Conservation (phyloP, 306 rosid species). For the Cotoneaster glaucophyllus region DNA sequence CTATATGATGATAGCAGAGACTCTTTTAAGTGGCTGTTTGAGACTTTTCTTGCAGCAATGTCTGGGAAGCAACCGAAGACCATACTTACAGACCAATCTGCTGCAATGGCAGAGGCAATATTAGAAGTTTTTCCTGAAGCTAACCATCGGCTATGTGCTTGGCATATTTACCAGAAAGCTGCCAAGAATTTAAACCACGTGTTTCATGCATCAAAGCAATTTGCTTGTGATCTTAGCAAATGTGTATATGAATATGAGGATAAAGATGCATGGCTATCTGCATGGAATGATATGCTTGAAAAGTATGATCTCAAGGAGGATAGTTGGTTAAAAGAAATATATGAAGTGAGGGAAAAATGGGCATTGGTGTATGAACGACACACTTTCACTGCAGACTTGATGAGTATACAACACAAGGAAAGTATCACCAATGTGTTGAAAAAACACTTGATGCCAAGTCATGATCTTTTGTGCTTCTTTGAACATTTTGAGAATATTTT, state of each 20-base stretch:
- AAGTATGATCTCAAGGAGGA: neutral
- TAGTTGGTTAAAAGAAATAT: constrained; percentile 1
- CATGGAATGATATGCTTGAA: constrained; percentile 13
- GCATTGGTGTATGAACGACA: neutral
- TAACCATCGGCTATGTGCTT: neutral
- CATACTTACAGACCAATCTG: constrained; percentile 9
- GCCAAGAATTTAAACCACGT: neutral
- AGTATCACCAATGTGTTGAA: neutral
- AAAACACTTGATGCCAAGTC: constrained; percentile 1
- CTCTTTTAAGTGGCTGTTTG: constrained; percentile 5
- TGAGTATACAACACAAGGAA: neutral
- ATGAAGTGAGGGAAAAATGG: neutral
- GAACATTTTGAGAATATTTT: neutral
- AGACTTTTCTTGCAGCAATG: constrained; percentile 6
- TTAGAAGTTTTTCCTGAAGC: neutral
- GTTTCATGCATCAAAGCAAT: neutral
- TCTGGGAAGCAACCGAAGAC: neutral
- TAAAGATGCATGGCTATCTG: neutral
- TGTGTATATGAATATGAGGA: constrained; percentile 4
- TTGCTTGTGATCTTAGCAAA: constrained; percentile 1
- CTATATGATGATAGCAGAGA: constrained; percentile 5
- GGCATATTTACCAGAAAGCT: constrained; percentile 1
- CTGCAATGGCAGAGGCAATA: neutral
- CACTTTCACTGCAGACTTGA: neutral
- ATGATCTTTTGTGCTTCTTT: neutral